These are phyloP conservation scores for Clavispora fructus DNA, from an alignment of 805 yeast species.

Conservation along the genomic window DNA sequence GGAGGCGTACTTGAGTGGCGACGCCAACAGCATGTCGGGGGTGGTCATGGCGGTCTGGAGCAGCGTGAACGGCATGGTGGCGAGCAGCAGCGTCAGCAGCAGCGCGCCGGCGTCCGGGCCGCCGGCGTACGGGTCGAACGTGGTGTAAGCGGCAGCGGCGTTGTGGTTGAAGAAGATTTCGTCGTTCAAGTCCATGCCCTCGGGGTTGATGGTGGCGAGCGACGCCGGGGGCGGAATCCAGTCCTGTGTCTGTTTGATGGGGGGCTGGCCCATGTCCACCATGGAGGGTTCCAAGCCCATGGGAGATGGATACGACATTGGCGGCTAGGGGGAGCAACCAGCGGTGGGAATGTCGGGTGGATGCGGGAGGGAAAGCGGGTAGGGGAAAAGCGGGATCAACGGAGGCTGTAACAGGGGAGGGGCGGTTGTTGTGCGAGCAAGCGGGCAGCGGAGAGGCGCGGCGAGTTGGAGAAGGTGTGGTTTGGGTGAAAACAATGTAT, in stretches of 20 bases:
- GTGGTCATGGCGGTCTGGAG: constrained; percentile 4
- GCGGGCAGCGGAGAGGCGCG: too few species aligned
- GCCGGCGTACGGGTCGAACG: constrained; percentile 2
- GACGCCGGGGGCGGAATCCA: constrained; percentile 16
- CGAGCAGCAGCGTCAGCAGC: constrained; percentile 10
- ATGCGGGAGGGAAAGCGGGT: not conserved
- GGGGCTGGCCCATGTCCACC: not conserved
- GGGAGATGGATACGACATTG: constrained; percentile 4
- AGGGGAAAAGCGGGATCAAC: not conserved
- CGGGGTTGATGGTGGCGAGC: constrained; percentile 11
- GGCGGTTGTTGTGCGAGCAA: not conserved
- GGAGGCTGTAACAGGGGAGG: not conserved
- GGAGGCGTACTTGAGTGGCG: constrained; percentile 7
- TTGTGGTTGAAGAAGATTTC: constrained; percentile 18
- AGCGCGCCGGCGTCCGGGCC: constrained; percentile 1
- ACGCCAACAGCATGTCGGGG: constrained; percentile 4
- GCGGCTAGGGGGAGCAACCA: not conserved
- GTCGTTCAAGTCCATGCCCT: constrained; percentile 20
- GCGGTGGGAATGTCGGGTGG: not conserved
- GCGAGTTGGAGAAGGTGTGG: not conserved
- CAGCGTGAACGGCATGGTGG: constrained; percentile 2
- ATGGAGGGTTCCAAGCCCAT: constrained; percentile 5
- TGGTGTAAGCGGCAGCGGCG: constrained; percentile 1
- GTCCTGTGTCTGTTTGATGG: constrained; percentile 1
- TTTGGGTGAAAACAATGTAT: not conserved